phyloP scores from a whole-genome alignment of 2,329 filamentous ascomycete species.

The Colletotrichum theobromicola region DNA sequence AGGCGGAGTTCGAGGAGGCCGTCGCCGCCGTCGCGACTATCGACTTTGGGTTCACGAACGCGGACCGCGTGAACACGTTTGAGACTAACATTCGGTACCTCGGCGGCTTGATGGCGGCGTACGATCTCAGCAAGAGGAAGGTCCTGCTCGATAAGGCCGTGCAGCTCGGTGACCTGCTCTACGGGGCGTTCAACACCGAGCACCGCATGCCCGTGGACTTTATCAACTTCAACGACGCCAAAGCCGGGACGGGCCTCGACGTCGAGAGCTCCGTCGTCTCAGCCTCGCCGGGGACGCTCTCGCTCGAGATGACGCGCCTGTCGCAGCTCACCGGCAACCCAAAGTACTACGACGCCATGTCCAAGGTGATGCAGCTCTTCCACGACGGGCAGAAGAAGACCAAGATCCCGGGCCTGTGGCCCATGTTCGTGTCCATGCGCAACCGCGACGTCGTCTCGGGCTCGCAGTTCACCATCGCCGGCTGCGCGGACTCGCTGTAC shows the following conservation, averaged over 20 bases:
- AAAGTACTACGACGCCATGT: constrained; percentile 77
- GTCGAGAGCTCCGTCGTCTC: constrained; percentile 44
- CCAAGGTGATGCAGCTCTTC: constrained; percentile 71
- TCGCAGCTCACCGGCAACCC: constrained; percentile 74
- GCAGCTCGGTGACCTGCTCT: constrained; percentile 68
- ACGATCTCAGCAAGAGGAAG: constrained; percentile 65
- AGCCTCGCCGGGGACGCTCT: constrained; percentile 66
- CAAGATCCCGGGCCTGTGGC: constrained; percentile 75
- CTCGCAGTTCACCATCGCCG: constrained; percentile 40
- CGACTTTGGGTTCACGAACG: constrained; percentile 48
- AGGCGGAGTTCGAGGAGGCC: constrained; percentile 54
- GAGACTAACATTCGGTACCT: constrained; percentile 77
- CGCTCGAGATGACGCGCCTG: constrained; percentile 74
- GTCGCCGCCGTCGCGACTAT: constrained; percentile 48
- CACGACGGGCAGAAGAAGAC: constrained; percentile 70
- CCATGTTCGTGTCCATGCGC: constrained; percentile 64
- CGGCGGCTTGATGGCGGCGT: constrained; percentile 70
- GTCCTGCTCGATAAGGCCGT: constrained; percentile 64
- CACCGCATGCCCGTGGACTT: constrained; percentile 65
- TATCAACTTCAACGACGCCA: constrained; percentile 47
- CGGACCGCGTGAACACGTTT: constrained; percentile 60
- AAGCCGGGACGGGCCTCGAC: constrained; percentile 35
- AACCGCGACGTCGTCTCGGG: constrained; percentile 44
- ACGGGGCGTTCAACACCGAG: constrained; percentile 71
- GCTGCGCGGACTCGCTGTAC: constrained; percentile 45